A percentile compares a stretch with the other conserved stretches of the same genome.
Evolutionary conservation across 2,329 filamentous ascomycete genomes (phyloP).

Genomic region (Verticillium nubilum): DNA sequence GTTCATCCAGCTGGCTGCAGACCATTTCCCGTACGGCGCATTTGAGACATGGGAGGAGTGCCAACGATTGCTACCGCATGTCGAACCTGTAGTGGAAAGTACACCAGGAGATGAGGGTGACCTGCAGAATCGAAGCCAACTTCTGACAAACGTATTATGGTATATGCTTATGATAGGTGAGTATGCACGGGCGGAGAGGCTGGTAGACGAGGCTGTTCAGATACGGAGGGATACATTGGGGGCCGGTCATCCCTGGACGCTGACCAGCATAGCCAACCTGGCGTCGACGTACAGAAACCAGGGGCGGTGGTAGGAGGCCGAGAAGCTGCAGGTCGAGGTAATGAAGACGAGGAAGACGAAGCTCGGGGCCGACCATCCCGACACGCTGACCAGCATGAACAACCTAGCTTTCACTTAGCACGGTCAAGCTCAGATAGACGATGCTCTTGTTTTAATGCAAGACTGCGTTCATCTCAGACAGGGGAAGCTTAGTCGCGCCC

Average conservation of each 20-base stretch:
- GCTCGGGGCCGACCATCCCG: constrained; percentile 7
- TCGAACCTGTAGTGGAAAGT: constrained; percentile 3
- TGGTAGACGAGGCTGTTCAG: background rate
- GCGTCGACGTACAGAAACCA: constrained; percentile 5
- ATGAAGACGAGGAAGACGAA: constrained; percentile 6
- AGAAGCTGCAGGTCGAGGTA: constrained; percentile 5
- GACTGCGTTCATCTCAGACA: background rate
- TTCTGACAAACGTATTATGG: constrained; percentile 6
- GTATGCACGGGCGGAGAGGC: constrained; percentile 2
- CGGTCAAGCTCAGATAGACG: background rate
- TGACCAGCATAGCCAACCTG: constrained; percentile 1
- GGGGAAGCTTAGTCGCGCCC: background rate
- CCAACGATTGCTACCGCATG: constrained; percentile 11
- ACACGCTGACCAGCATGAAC: constrained; percentile 8
- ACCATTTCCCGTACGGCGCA: constrained; percentile 8
- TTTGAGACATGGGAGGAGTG: constrained; percentile 10
- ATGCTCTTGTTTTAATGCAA: background rate
- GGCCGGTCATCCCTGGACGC: constrained; percentile 1
- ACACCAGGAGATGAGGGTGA: background rate
- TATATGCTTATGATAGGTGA: constrained; percentile 5
- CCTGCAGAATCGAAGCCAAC: background rate
- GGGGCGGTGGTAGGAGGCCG: constrained; percentile 10
- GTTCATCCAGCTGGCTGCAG: constrained; percentile 7
- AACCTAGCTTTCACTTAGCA: constrained; percentile 6
- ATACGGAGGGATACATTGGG: constrained; percentile 4